Evolutionary conservation across 305 asterid species (phyloP).

Genomic region (Caryopteris hybrid): DNA sequence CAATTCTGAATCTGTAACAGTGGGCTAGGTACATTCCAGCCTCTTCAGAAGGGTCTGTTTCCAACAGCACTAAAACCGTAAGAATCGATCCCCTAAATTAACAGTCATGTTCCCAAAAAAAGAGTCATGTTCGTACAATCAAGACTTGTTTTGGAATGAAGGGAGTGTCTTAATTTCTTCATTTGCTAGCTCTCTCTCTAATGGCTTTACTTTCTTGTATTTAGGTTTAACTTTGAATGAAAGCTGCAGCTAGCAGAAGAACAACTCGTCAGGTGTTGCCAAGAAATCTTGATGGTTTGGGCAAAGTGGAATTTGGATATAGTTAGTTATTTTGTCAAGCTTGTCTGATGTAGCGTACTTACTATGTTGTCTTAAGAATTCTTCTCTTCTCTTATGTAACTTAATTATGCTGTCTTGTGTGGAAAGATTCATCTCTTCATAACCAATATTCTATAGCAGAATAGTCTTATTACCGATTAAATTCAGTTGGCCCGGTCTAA

Average conservation of each 20-base stretch:
- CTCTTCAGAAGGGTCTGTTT: slow-evolving; percentile 41
- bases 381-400: neutral
- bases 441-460: too few relatives aligned
- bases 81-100: slow-evolving; percentile 23
- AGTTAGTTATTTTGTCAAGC: neutral
- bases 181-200: too few relatives aligned
- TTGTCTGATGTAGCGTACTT: neutral
- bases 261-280: too few relatives aligned
- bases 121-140: neutral
- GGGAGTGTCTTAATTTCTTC: too few relatives aligned
- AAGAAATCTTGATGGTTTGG: too few relatives aligned
- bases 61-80: slow-evolving; percentile 43
- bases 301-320: neutral
- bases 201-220: neutral
- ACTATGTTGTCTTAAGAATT: too few relatives aligned
- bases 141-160: too few relatives aligned
- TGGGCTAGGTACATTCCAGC: slow-evolving; percentile 92
- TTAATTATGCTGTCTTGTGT: slow-evolving; percentile 4
- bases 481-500: too few relatives aligned
- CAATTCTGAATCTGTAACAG: slow-evolving; percentile 24
- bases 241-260: too few relatives aligned
- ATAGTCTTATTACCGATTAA: too few relatives aligned
- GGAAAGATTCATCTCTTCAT: too few relatives aligned
- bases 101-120: too few relatives aligned
- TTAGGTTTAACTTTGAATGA: slow-evolving; percentile 12